Conservation (phyloP, 2,329 filamentous ascomycete species). For the Claviceps arundinis region DNA sequence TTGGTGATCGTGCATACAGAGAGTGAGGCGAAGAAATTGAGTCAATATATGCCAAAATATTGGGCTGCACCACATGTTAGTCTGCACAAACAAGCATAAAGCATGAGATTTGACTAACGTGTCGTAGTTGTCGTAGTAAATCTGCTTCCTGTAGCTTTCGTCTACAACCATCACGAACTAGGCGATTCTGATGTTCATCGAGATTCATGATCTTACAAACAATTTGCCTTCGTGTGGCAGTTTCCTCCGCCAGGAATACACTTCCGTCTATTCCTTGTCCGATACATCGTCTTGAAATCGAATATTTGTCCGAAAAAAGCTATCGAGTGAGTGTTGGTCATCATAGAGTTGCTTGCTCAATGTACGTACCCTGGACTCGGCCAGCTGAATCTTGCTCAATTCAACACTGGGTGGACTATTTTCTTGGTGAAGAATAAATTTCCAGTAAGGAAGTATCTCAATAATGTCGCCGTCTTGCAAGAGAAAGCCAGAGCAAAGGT, state of each 20-base stretch:
- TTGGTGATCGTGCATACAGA: conserved; percentile 23
- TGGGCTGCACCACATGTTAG: conserved; percentile 28
- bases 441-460: conserved; percentile 25
- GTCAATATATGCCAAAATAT: conserved; percentile 38
- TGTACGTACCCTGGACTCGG: conserved; percentile 19
- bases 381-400: conserved; percentile 17
- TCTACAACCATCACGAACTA: conserved; percentile 16
- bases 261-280: conserved; percentile 24
- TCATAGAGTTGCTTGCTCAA: neutral
- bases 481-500: conserved; percentile 30
- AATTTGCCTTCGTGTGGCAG: conserved; percentile 41
- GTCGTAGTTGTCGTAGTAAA: conserved; percentile 38
- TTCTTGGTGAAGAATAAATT: conserved; percentile 20
- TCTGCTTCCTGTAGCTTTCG: conserved; percentile 35
- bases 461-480: conserved; percentile 39
- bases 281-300: conserved; percentile 21
- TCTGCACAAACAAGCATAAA: neutral
- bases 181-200: conserved; percentile 16
- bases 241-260: conserved; percentile 30
- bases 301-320: conserved; percentile 22
- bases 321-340: conserved; percentile 1
- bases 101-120: conserved; percentile 26
- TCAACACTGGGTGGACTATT: conserved; percentile 9
- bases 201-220: conserved; percentile 56
- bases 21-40: conserved; percentile 34